Conservation (phyloP, 352 stramenopile species). For the Stramenopiles sp. region DNA sequence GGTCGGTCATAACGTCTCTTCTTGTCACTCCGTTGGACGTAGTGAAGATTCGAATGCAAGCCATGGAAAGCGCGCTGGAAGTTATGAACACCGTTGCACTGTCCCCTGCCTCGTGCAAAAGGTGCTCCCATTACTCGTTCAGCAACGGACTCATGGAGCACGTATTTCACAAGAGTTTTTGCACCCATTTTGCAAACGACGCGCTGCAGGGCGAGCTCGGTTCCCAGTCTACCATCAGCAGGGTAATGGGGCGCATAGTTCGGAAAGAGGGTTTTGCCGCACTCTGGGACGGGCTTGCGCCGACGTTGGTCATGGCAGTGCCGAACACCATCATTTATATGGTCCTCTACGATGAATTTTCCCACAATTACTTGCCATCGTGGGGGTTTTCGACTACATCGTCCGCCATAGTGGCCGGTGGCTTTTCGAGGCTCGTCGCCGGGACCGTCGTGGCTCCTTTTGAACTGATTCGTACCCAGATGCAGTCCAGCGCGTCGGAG, state of each 20-base stretch:
- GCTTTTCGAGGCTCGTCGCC: slow-evolving; percentile 39
- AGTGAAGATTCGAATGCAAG: slow-evolving; percentile 49
- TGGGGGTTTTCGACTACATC: slow-evolving; percentile 28
- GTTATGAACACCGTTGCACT: too few relatives aligned
- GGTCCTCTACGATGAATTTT: slow-evolving; percentile 67
- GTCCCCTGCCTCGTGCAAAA: too few relatives aligned
- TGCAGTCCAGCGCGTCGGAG: slow-evolving; percentile 30
- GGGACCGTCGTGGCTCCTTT: slow-evolving; percentile 56
- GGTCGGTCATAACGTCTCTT: too few relatives aligned
- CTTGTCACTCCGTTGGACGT: slow-evolving; percentile 52
- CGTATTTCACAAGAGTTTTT: too few relatives aligned
- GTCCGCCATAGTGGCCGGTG: slow-evolving; percentile 42
- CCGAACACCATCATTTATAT: slow-evolving; percentile 85
- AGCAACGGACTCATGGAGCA: too few relatives aligned
- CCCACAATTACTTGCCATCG: slow-evolving; percentile 30
- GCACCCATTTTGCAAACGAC: too few relatives aligned
- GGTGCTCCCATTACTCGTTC: too few relatives aligned
- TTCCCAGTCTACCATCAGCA: too few relatives aligned
- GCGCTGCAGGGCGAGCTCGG: too few relatives aligned
- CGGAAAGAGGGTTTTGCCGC: slow-evolving; percentile 41
- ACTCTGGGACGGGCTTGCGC: slow-evolving; percentile 61
- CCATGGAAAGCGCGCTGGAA: too few relatives aligned
- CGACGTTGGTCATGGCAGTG: slow-evolving; percentile 72
- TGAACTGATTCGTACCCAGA: slow-evolving; percentile 59
- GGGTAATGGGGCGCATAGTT: too few relatives aligned